Percentiles rank a stretch among this genome's conserved stretches.
These are phyloP conservation scores for Fistulifera pelliculosa DNA, from an alignment of 108 stramenopile species.

Conservation along the genomic window DNA sequence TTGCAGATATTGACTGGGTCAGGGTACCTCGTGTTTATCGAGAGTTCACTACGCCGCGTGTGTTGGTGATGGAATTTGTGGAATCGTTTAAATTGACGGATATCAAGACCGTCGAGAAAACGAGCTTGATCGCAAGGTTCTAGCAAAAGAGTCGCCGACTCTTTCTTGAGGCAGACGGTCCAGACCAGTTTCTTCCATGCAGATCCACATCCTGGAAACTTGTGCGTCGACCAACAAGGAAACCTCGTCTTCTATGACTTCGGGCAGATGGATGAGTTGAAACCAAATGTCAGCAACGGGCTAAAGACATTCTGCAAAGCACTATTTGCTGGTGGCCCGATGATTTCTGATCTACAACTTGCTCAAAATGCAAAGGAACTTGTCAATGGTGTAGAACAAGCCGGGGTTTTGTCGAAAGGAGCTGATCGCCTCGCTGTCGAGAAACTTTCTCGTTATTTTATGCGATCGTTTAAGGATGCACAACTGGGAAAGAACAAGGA, in stretches of 20 bases:
- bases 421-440: conserved; percentile 93
- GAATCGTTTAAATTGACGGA: conserved; percentile 88
- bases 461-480: conserved; percentile 87
- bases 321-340: conserved; percentile 81
- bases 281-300: conserved; percentile 72
- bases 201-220: conserved; percentile 37
- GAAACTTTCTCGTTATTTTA: conserved; percentile 90
- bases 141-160: conserved; percentile 87
- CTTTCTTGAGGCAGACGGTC: conserved; percentile 87
- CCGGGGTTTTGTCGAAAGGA: conserved; percentile 85
- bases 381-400: conserved; percentile 93
- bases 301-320: conserved; percentile 84
- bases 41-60: conserved; percentile 74
- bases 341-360: conserved; percentile 57
- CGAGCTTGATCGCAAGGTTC: conserved; percentile 70
- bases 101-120: conserved; percentile 62
- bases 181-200: conserved; percentile 55
- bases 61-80: conserved; percentile 91
- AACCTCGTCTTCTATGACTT: conserved; percentile 94
- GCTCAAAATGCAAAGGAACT: conserved; percentile 81
- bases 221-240: conserved; percentile 75
- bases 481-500: conserved; percentile 75
- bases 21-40: conserved; percentile 77
- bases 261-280: conserved; percentile 95
- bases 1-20: conserved; percentile 73